A percentile compares a stretch with the other conserved stretches of the same genome.
Conservation (phyloP, 176 grass and related monocot species). For the Paspalum notatum region DNA sequence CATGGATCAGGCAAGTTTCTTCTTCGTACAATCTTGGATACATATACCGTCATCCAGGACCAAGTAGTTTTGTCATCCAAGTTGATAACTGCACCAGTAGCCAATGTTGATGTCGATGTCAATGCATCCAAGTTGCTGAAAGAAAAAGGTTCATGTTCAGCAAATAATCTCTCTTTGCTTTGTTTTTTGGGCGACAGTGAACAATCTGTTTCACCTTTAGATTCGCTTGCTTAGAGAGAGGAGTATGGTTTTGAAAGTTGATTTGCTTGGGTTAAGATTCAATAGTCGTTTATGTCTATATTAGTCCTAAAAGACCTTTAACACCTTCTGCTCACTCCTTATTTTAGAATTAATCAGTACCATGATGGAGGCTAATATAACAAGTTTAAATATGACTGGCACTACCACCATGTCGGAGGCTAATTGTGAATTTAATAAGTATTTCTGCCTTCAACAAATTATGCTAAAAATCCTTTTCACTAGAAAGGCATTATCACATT, state of each 20-base stretch:
- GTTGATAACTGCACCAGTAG: constrained; percentile 51
- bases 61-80: constrained; percentile 75
- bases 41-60: constrained; percentile 76
- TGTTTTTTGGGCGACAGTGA: neutral
- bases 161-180: neutral
- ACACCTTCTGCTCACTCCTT: neutral
- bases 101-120: constrained; percentile 52
- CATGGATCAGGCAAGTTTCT: constrained; percentile 88
- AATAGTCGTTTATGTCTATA: constrained; percentile 15
- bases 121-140: constrained; percentile 75
- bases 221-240: constrained; percentile 19
- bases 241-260: constrained; percentile 2
- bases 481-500: neutral
- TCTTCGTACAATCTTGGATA: constrained; percentile 64
- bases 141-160: constrained; percentile 84
- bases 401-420: neutral
- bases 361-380: constrained; percentile 4
- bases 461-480: too few species aligned
- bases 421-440: constrained; percentile 21
- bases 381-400: neutral
- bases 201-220: constrained; percentile 21
- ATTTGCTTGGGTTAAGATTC: neutral
- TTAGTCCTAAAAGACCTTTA: constrained; percentile 1
- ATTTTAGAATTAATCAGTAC: constrained; percentile 17
- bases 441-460: neutral